Conservation (phyloP, 352 stramenopile genomes). For the Globisporangium orthogonon region DNA sequence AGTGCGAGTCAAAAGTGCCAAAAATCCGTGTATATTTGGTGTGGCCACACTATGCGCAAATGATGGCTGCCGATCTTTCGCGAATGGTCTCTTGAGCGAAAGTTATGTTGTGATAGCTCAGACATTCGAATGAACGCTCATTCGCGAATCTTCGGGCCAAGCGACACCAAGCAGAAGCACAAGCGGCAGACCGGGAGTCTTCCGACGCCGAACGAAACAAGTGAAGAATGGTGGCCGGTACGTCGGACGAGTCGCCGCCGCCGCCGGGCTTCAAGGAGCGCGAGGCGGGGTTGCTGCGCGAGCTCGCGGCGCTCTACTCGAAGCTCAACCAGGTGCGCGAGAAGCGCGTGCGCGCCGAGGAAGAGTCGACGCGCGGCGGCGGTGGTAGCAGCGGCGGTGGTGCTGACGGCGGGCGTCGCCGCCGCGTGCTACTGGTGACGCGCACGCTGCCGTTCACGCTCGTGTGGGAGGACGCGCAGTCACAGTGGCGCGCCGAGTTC, state of each 20-base stretch:
- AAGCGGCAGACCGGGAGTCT: too few relatives aligned
- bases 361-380: constrained; percentile 24
- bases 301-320: constrained; percentile 71
- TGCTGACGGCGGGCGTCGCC: constrained; percentile 23
- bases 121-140: too few relatives aligned
- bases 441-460: constrained; percentile 72
- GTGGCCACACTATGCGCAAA: too few relatives aligned
- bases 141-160: too few relatives aligned
- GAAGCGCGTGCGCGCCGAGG: constrained; percentile 66
- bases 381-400: constrained; percentile 19
- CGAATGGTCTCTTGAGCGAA: too few relatives aligned
- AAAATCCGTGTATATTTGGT: too few relatives aligned
- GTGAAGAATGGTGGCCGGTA: too few relatives aligned
- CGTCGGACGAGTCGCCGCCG: neutral
- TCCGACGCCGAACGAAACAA: too few relatives aligned
- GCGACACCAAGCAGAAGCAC: too few relatives aligned
- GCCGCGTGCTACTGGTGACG: constrained; percentile 69
- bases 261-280: constrained; percentile 52
- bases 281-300: constrained; percentile 54
- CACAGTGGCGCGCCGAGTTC: constrained; percentile 79
- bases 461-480: constrained; percentile 72
- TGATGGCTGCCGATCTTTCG: too few relatives aligned
- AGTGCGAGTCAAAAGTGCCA: too few relatives aligned
- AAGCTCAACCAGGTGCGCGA: constrained; percentile 82
- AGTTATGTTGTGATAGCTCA: too few relatives aligned